A percentile compares a stretch with the other conserved stretches of the same genome.
Evolutionary conservation across 192 early-diverging fungal genomes (phyloP).

Genomic region (Coemansia sp.): DNA sequence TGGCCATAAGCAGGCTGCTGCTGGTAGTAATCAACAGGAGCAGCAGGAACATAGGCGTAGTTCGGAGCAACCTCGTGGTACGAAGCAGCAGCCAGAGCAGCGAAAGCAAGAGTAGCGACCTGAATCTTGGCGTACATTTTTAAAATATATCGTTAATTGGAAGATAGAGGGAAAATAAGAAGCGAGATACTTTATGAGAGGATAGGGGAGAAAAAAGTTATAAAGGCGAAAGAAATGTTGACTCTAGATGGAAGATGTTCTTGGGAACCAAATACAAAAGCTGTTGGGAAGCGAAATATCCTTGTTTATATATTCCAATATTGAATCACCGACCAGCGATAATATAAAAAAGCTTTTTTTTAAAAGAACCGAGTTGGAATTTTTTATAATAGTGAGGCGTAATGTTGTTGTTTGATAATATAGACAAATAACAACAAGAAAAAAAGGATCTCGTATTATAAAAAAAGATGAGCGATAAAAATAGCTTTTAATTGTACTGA

Average conservation of each 20-base stretch:
- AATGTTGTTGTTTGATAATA: constrained; percentile 19
- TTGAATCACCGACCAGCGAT: constrained; percentile 14
- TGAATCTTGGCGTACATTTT: constrained; percentile 52
- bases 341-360: background rate
- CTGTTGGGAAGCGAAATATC: background rate
- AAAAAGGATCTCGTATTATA: constrained; percentile 1
- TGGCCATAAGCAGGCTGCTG: constrained; percentile 20
- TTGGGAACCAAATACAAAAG: no score
- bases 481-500: background rate
- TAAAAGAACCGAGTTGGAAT: background rate
- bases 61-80: constrained; percentile 42
- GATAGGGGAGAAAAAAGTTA: background rate
- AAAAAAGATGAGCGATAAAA: constrained; percentile 6
- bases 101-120: constrained; percentile 49
- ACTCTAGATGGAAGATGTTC: background rate
- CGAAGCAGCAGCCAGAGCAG: constrained; percentile 40
- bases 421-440: constrained; percentile 16
- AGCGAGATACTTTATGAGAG: no score
- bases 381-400: constrained; percentile 4
- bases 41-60: constrained; percentile 13
- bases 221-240: background rate
- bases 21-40: constrained; percentile 14
- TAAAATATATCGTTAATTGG: background rate
- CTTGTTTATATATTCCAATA: background rate
- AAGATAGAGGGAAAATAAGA: background rate